Evolutionary conservation across 1,284 basidiomycete species (phyloP), one percentile per base, ranked within the genome.

Genomic region (Schizophyllum commune): DNA sequence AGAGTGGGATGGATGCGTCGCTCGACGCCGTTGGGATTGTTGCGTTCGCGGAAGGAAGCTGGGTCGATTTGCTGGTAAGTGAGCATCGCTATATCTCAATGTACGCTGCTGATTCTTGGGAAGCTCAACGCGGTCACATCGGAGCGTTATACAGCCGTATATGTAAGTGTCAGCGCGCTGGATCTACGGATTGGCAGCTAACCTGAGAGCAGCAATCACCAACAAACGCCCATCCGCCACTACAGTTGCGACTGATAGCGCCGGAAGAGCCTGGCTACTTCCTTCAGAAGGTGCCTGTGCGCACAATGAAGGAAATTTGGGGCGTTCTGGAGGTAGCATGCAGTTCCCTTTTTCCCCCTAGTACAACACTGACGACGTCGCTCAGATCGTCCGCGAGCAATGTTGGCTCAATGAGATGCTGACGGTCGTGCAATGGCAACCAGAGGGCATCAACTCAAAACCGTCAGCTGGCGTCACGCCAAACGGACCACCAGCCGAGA

Each of bases 371-470:
- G 1, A 58, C 61, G 34, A 27, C 20, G 5, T 52, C 5, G 19
- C 6, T 32, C 60, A 90, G 88, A 81, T 91, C 66, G 86, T 91
- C 1, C 79, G 80, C 62, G 89, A 90, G 63, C 89, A 91, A 72
- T 88, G 86, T 66, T 91, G 89, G 89, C 69, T 91, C 17, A 91
- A 91, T 68, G 86, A 86, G 66, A 78, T 79, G 19, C 70, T 91
- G 21, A 67, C 74, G 7, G 77, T 79, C 54, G 82, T 81, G 52
- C 71, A 80, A 11, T 91, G 89, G 89, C 70, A 72, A 17, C 77
- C 82, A 6, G 87, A 86, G 65, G 77, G 75, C 9, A 64, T 77
- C 17, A 68, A 47, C 13, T 55, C 27, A 2, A 21, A 21, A 19
- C 19, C 53, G 3, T 55, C 53, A 13, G 27, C 13, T 13, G 53